A percentile compares a stretch with the other conserved stretches of the same genome.
phyloP scores from a whole-genome alignment of 1,284 basidiomycete genomes.

The Coniferiporia sulphurascens region DNA sequence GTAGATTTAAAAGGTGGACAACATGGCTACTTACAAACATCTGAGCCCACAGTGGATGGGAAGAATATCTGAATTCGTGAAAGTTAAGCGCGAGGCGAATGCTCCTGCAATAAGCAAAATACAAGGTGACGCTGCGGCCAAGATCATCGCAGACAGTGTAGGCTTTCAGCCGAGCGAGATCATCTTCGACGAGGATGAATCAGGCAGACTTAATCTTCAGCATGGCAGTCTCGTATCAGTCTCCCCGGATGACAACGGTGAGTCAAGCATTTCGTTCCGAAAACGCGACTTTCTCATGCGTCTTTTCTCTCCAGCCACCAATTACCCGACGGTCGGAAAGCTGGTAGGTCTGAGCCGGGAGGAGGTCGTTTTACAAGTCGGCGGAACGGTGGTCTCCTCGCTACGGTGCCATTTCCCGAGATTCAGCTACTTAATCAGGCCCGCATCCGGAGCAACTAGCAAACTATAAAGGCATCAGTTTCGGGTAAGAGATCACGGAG shows the following conservation, averaged over 20 bases:
- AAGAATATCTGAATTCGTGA: conserved; percentile 35
- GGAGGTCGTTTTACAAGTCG: conserved; percentile 45
- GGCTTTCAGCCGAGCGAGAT: conserved; percentile 31
- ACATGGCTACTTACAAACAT: background rate
- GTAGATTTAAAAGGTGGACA: background rate
- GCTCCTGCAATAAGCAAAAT: conserved; percentile 28
- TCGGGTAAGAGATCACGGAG: background rate
- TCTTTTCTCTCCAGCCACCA: conserved; percentile 7
- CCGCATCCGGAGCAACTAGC: background rate
- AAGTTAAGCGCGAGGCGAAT: conserved; percentile 26
- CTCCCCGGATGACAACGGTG: conserved; percentile 48
- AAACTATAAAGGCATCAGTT: conserved; percentile 3
- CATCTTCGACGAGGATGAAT: conserved; percentile 44
- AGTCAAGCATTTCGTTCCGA: conserved; percentile 37
- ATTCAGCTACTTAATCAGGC: conserved; percentile 25
- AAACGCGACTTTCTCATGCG: conserved; percentile 2
- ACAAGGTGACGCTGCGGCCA: conserved; percentile 40
- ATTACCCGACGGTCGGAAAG: conserved; percentile 31
- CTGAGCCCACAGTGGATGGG: conserved; percentile 39
- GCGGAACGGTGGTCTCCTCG: conserved; percentile 32
- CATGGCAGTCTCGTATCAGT: conserved; percentile 37
- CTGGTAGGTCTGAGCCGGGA: conserved; percentile 45
- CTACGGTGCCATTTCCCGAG: conserved; percentile 50
- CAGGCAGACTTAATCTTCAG: conserved; percentile 36
- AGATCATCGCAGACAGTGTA: conserved; percentile 34